A percentile compares a stretch with the other conserved stretches of the same genome.
Evolutionary conservation across 2,329 filamentous ascomycete species (phyloP).

Genomic region (Colletotrichum liaoningense): DNA sequence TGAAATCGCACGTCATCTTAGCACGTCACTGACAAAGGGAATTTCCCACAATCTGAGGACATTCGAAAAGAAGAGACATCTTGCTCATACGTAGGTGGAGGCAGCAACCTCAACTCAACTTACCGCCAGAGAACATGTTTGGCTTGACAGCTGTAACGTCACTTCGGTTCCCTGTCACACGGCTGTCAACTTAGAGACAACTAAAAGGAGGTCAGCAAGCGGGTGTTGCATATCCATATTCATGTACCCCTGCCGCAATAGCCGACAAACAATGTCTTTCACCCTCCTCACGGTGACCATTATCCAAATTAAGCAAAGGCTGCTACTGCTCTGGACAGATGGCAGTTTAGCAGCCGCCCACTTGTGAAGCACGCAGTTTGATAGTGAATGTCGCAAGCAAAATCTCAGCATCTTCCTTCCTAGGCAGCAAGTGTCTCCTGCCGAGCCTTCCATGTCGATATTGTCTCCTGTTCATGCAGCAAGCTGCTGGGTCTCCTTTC

Average conservation of each 20-base stretch:
- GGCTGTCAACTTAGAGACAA: not conserved
- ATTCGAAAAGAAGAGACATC: conserved; percentile 6
- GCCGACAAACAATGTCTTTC: not conserved
- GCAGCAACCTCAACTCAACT: conserved; percentile 1
- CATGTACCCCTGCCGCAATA: not conserved
- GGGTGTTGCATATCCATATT: not conserved
- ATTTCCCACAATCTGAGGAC: not conserved
- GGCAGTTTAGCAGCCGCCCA: not conserved
- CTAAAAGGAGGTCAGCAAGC: not conserved
- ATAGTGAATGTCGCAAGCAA: not conserved
- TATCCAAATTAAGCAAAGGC: not conserved
- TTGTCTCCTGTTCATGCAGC: not conserved
- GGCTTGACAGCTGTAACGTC: not conserved
- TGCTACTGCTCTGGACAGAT: not conserved
- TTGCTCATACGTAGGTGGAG: conserved; percentile 11
- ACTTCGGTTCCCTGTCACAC: not conserved
- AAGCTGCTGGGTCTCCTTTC: not conserved
- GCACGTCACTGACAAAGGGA: conserved; percentile 3
- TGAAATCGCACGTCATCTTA: conserved; percentile 6
- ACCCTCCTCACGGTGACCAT: not conserved
- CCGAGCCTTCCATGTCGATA: not conserved
- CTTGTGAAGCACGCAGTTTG: not conserved
- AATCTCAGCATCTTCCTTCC: not conserved
- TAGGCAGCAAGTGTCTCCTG: not conserved
- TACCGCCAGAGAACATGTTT: not conserved